These are phyloP conservation scores for Phanerochaete carnosa DNA, from an alignment of 768 basidiomycete species.

Conservation along the genomic window DNA sequence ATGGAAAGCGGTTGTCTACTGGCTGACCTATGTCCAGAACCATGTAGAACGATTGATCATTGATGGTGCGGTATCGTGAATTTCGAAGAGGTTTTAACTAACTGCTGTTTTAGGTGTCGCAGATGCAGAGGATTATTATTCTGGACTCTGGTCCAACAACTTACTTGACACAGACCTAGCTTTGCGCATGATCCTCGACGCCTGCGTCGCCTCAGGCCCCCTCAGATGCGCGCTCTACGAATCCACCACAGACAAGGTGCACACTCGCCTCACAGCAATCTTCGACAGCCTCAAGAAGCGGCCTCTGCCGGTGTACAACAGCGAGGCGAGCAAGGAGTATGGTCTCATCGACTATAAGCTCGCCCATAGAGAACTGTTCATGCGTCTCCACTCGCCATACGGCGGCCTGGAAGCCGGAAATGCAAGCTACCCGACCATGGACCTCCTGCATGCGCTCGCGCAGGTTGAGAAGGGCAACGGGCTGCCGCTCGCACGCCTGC, in stretches of 20 bases:
- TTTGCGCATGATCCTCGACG: conserved; percentile 18
- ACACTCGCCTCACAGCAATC: conserved; percentile 12
- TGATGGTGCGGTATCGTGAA: conserved; percentile 18
- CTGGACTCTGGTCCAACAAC: conserved; percentile 12
- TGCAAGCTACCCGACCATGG: not conserved
- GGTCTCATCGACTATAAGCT: conserved; percentile 11
- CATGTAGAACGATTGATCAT: conserved; percentile 28
- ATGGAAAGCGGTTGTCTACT: not conserved
- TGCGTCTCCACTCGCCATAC: conserved; percentile 8
- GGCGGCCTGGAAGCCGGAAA: no score
- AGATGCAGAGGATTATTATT: conserved; percentile 23
- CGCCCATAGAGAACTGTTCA: not conserved
- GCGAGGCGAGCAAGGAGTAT: not conserved
- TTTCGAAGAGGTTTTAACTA: no score
- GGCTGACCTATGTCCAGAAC: conserved; percentile 9
- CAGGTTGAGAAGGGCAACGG: conserved; percentile 2
- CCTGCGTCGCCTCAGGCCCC: conserved; percentile 19
- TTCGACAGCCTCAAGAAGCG: not conserved
- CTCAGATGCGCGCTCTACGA: conserved; percentile 22
- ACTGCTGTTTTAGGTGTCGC: conserved; percentile 19
- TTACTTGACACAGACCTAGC: conserved; percentile 12
- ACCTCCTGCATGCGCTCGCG: not conserved
- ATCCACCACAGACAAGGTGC: conserved; percentile 14
- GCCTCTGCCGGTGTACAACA: not conserved
- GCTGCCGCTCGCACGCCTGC: not conserved